Base-by-base conservation (phyloP, 495 filamentous ascomycete species). In the Penicillium crystallinum region DNA sequence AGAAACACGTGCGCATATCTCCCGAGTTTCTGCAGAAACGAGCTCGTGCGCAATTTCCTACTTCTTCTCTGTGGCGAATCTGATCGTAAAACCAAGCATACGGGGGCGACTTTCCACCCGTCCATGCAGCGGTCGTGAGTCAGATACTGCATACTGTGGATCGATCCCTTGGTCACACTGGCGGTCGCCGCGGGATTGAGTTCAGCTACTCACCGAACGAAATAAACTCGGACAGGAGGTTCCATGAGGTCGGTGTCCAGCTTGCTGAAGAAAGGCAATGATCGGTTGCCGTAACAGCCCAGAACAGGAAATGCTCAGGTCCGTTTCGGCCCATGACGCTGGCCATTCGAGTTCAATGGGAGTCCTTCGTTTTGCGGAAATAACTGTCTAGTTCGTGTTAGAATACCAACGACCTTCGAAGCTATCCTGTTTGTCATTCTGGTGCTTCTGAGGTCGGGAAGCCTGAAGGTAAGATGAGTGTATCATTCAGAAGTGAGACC, bases 31-130 rank as follows among this genome's bases (percentile, higher is more conserved):
- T 59, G 53, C 56, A 52, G 47, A 25, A 9, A 27, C 17, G 12
- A 22, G 34, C 52, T 42, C 30, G 35, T 38, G 19, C 31, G 23
- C n/a, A 27, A n/a, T 17, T 45, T 38, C 11, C 14, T 12, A 29
- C n/a, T 12, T 47, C 38, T 46, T 49, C 49, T 15, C 45, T 27
- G 33, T 11, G n/a, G 42, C 29, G n/a, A 52, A 55, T 45, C 10
- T 15, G 40, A 48, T 53, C 39, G 17, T 17, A 37, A 49, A 45
- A 18, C 22, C 27, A 27, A 33, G 35, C 22, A 22, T 10, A 12
- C 31, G 44, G 49, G 34, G 48, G n/a, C 30, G 4, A 29, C 51
- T 54, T 49, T 34, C 56, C 56, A 55, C 52, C 41, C 35, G 42
- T 10, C 29, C 36, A 22, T 52, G 54, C 54, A 51, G 52, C 30